Base-by-base conservation (phyloP, 2,329 filamentous ascomycete genomes). In the Aspergillus japonicus region DNA sequence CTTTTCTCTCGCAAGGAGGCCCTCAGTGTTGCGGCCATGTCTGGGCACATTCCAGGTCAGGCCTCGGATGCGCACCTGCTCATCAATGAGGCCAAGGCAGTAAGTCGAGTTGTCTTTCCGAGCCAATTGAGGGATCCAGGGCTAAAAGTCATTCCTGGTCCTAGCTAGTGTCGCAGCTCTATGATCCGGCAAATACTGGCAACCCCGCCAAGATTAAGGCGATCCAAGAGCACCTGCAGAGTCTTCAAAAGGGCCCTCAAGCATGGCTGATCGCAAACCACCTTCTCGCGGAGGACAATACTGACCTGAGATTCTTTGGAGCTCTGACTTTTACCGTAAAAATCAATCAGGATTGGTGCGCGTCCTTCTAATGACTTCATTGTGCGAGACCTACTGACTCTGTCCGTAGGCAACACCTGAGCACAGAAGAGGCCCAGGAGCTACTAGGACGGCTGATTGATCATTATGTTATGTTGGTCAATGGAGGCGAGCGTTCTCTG, bases 311-410 rank as follows among this genome's bases (percentile, higher is more conserved):
- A 64, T 98, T 98, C 77, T 96, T 96, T 72, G 95, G 92, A 14
- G 94, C 93, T 31, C 82, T 97, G 60, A 98, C 94, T 0, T 89
- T 97, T 66, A 96, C 92, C 54, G 87, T 98, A 68, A 99, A 98
- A 78, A 85, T 98, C 60, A 97, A 98, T 73, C 89, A 88, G n/a
- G 91, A 95, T 71, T 91, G 88, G 89, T 90, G 78, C 64, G 81
- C 65, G 47, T 14, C 16, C 51, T 42, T 39, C 47, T 19, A 53
- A n/a, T 44, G 16, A 42, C 2, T 50, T 44, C 50, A 56, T 11
- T 16, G 29, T 24, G 21, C 26, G 14, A 10, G 19, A 19, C 50
- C 58, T 21, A 57, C 49, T 54, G n/a, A 56, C 49, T 3, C 7
- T 11, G 26, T 21, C 29, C 54, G 33, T 54, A 79, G 77, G 71